Percentiles rank a stretch among this genome's conserved stretches.
These are phyloP conservation scores for Mrakia gelida DNA, from an alignment of 768 basidiomycete genomes.

Conservation along the genomic window DNA sequence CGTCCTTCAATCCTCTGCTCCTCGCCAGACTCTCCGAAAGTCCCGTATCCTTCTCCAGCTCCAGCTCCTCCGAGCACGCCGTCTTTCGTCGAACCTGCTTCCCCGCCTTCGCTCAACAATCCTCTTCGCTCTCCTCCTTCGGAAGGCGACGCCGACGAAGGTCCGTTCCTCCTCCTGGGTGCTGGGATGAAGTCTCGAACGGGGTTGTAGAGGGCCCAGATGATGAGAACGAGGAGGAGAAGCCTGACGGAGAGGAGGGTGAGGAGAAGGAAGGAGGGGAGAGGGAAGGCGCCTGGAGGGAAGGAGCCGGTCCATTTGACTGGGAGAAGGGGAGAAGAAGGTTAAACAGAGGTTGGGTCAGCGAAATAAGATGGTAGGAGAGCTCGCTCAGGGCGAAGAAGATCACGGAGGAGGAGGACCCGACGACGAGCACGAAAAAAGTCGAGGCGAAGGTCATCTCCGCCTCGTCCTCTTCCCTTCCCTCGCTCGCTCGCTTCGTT, in stretches of 20 bases:
- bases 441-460: not conserved
- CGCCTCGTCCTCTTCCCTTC: not conserved
- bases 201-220: constrained; percentile 26
- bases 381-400: not conserved
- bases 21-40: not conserved
- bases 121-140: too few relatives aligned
- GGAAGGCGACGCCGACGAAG: too few relatives aligned
- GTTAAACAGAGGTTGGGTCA: too few relatives aligned
- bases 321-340: not conserved
- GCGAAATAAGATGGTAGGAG: not conserved
- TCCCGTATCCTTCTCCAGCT: constrained; percentile 1
- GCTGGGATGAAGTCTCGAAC: constrained; percentile 18
- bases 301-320: constrained; percentile 14
- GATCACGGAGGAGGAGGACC: not conserved
- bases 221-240: constrained; percentile 21
- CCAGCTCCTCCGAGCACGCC: not conserved
- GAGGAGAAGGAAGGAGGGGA: constrained; percentile 26
- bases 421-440: not conserved
- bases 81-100: not conserved
- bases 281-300: constrained; percentile 26
- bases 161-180: not conserved
- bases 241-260: constrained; percentile 22
- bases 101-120: not conserved
- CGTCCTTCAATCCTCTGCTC: constrained; percentile 6
- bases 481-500: not conserved